A percentile compares a stretch with the other conserved stretches of the same genome.
phyloP scores from a whole-genome alignment of 2,329 filamentous ascomycete species.

The Xylariales sp. region DNA sequence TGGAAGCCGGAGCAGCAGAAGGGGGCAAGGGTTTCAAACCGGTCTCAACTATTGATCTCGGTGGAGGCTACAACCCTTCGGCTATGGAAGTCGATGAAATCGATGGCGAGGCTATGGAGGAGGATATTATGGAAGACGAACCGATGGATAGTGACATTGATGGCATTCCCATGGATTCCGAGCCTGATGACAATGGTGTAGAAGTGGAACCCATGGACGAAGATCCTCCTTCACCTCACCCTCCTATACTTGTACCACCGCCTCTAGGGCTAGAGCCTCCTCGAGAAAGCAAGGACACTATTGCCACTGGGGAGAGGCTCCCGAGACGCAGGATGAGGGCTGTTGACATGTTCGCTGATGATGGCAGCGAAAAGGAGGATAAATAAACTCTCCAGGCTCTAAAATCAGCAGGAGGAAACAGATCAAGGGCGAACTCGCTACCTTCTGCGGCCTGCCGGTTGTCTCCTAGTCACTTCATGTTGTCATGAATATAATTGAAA shows the following conservation, averaged over 20 bases:
- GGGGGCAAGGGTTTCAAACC: conserved; percentile 21
- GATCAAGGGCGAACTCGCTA: too few relatives aligned
- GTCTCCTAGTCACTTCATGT: too few relatives aligned
- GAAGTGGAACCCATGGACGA: conserved; percentile 31
- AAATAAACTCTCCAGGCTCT: too few relatives aligned
- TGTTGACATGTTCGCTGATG: conserved; percentile 82
- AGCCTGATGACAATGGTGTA: conserved; percentile 23
- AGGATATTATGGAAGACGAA: conserved; percentile 38
- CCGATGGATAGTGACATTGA: conserved; percentile 45
- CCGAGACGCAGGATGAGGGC: conserved; percentile 57
- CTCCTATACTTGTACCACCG: conserved; percentile 1
- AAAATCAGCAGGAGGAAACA: too few relatives aligned
- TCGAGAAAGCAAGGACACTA: not conserved
- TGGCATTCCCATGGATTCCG: conserved; percentile 34
- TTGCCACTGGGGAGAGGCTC: not conserved
- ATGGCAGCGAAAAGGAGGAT: too few relatives aligned
- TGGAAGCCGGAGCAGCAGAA: conserved; percentile 31
- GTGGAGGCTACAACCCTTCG: conserved; percentile 31
- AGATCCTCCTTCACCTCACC: conserved; percentile 14
- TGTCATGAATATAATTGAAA: too few relatives aligned
- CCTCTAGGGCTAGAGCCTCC: too few relatives aligned
- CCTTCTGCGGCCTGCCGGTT: too few relatives aligned
- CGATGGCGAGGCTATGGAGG: conserved; percentile 42
- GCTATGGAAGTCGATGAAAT: conserved; percentile 40
- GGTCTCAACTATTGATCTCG: conserved; percentile 13